phyloP scores from a whole-genome alignment of 2,329 filamentous ascomycete species.

The Colletotrichum orbiculare region DNA sequence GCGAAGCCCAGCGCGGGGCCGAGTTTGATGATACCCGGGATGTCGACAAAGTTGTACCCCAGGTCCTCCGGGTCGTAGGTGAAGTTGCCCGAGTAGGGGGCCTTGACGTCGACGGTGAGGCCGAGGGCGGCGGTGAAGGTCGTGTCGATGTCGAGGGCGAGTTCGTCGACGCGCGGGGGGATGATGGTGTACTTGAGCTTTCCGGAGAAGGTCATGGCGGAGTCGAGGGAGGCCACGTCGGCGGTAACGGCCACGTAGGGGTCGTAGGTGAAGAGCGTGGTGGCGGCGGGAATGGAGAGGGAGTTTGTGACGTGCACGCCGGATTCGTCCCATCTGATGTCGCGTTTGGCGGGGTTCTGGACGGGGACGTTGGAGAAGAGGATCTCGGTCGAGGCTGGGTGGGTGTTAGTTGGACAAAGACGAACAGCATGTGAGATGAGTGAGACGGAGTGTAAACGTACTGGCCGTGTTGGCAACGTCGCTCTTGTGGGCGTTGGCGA shows the following conservation, averaged over 20 bases:
- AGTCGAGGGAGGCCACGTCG: conserved; percentile 38
- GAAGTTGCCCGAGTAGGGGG: conserved; percentile 37
- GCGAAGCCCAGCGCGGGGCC: conserved; percentile 34
- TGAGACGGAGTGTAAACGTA: conserved; percentile 13
- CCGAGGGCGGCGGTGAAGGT: conserved; percentile 37
- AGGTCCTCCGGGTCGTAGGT: conserved; percentile 31
- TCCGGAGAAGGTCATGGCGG: conserved; percentile 40
- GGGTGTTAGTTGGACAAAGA: conserved; percentile 8
- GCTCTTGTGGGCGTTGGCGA: conserved; percentile 40
- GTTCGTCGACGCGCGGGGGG: conserved; percentile 37
- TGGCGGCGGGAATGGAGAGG: conserved; percentile 37
- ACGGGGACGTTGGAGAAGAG: conserved; percentile 38
- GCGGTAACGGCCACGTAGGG: conserved; percentile 38
- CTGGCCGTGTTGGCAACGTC: conserved; percentile 40
- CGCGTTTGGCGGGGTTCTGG: conserved; percentile 34
- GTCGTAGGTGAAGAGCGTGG: conserved; percentile 36
- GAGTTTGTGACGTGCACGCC: conserved; percentile 39
- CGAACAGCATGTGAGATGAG: neutral
- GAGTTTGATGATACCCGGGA: conserved; percentile 34
- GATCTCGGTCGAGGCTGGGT: conserved; percentile 35
- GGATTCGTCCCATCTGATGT: conserved; percentile 37
- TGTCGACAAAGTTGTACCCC: conserved; percentile 39
- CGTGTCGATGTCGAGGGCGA: conserved; percentile 40
- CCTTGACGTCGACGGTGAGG: conserved; percentile 37
- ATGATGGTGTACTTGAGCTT: conserved; percentile 39